Conservation (phyloP, 441 rosid genomes). For the Pelargonium australe region DNA sequence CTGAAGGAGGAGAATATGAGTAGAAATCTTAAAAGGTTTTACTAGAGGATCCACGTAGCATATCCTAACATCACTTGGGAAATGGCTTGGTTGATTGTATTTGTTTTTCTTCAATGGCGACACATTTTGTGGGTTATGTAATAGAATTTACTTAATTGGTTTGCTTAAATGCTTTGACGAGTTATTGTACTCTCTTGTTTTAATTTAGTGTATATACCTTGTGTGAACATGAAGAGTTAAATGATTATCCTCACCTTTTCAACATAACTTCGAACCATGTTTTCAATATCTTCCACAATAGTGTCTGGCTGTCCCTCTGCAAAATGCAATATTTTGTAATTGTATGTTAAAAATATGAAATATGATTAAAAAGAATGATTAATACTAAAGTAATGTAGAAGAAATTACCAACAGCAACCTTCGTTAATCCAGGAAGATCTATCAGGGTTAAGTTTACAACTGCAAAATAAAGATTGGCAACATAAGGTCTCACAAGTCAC, state of each 20-base stretch:
- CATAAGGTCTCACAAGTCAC: neutral
- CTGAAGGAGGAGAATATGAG: too few species aligned
- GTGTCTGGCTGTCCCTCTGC: conserved; percentile 90
- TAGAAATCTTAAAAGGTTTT: too few species aligned
- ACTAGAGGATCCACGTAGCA: too few species aligned
- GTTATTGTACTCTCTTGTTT: neutral
- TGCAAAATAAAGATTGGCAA: conserved; percentile 31
- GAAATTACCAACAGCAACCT: conserved; percentile 94
- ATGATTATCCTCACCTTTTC: conserved; percentile 40
- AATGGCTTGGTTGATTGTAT: too few species aligned
- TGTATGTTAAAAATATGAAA: conserved; percentile 15
- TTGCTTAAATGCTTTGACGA: neutral
- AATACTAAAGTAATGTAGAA: neutral
- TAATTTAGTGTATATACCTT: neutral
- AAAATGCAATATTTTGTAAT: conserved; percentile 29
- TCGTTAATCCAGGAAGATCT: conserved; percentile 99
- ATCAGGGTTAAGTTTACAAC: conserved; percentile 96
- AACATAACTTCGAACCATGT: conserved; percentile 94
- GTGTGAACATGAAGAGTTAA: neutral
- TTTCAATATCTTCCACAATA: conserved; percentile 91
- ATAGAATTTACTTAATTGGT: neutral
- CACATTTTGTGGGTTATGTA: too few species aligned
- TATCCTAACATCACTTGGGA: too few species aligned
- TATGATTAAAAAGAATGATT: neutral
- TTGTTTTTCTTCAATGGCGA: too few species aligned